Conservation (phyloP, 257 asterid species). For the Solanum arcanum region DNA sequence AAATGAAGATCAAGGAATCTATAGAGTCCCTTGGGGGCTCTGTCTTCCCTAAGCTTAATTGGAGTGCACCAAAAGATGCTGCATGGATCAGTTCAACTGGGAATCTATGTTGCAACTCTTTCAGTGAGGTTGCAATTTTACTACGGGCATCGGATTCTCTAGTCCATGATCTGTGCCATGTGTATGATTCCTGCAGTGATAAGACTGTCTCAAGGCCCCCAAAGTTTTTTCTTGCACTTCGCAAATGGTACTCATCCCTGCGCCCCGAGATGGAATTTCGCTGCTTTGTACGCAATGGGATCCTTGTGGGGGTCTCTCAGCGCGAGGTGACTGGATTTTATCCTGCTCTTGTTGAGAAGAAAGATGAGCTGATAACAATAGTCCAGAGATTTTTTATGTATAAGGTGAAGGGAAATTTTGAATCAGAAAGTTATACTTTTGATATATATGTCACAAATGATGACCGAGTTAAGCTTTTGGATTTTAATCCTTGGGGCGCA, state of each 20-base stretch:
- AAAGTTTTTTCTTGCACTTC: conserved; percentile 56
- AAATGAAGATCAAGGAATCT: conserved; percentile 39
- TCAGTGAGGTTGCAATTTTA: conserved; percentile 68
- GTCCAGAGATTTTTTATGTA: conserved; percentile 32
- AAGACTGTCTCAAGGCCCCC: conserved; percentile 54
- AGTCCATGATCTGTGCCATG: conserved; percentile 66
- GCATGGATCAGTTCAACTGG: conserved; percentile 84
- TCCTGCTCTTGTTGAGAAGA: conserved; percentile 53
- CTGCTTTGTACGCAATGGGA: conserved; percentile 41
- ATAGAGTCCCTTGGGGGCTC: conserved; percentile 78
- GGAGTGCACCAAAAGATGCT: conserved; percentile 89
- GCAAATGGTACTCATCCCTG: conserved; percentile 68
- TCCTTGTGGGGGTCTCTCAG: conserved; percentile 59
- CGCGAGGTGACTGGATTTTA: conserved; percentile 82
- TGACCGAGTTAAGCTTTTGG: conserved; percentile 63
- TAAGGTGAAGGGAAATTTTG: conserved; percentile 39
- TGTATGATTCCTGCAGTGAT: conserved; percentile 62
- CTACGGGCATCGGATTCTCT: conserved; percentile 71
- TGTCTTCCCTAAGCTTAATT: conserved; percentile 77
- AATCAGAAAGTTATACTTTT: conserved; percentile 45
- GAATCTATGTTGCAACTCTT: conserved; percentile 59
- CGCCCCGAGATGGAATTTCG: conserved; percentile 91
- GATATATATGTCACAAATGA: conserved; percentile 68
- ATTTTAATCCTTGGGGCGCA: conserved; percentile 92
- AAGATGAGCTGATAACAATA: conserved; percentile 12